phyloP scores from a whole-genome alignment of 2,329 filamentous ascomycete species.

The Diaporthe vexans region DNA sequence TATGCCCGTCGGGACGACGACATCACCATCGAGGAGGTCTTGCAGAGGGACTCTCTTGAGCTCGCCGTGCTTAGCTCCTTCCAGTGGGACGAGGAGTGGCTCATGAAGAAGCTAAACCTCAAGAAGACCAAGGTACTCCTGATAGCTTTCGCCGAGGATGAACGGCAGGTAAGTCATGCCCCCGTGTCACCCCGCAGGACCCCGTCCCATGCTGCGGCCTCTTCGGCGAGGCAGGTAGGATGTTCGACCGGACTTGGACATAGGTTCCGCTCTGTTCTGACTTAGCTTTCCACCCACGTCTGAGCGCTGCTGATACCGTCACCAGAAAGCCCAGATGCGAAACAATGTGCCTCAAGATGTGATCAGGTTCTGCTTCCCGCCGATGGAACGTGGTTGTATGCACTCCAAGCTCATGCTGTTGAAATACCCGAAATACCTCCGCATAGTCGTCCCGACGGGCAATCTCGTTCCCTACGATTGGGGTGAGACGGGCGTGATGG shows the following conservation, averaged over 20 bases:
- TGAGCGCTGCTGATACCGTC: conserved; percentile 31
- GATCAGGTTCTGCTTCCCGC: conserved; percentile 84
- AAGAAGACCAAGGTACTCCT: conserved; percentile 73
- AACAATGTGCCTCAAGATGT: conserved; percentile 63
- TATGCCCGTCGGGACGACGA: conserved; percentile 75
- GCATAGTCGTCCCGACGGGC: conserved; percentile 88
- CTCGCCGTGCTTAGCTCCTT: conserved; percentile 89
- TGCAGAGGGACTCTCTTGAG: conserved; percentile 79
- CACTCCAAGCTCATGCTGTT: conserved; percentile 95
- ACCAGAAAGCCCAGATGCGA: conserved; percentile 63
- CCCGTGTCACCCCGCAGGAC: conserved; percentile 3
- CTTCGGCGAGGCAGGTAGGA: conserved; percentile 18
- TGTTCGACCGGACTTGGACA: conserved; percentile 9
- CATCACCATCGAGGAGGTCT: conserved; percentile 88
- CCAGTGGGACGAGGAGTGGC: conserved; percentile 87
- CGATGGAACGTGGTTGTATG: conserved; percentile 80
- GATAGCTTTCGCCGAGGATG: conserved; percentile 67
- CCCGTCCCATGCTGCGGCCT: conserved; percentile 9
- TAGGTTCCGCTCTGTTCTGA: conserved; percentile 14
- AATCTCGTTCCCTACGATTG: conserved; percentile 91
- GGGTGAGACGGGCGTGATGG: conserved; percentile 87
- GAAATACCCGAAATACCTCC: conserved; percentile 80
- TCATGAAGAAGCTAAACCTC: conserved; percentile 78
- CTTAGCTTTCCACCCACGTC: conserved; percentile 20
- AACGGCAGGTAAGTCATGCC: conserved; percentile 62